A percentile compares a stretch with the other conserved stretches of the same genome.
Conservation (phyloP, 2,329 filamentous ascomycete species). For the Ophiostoma populinum region DNA sequence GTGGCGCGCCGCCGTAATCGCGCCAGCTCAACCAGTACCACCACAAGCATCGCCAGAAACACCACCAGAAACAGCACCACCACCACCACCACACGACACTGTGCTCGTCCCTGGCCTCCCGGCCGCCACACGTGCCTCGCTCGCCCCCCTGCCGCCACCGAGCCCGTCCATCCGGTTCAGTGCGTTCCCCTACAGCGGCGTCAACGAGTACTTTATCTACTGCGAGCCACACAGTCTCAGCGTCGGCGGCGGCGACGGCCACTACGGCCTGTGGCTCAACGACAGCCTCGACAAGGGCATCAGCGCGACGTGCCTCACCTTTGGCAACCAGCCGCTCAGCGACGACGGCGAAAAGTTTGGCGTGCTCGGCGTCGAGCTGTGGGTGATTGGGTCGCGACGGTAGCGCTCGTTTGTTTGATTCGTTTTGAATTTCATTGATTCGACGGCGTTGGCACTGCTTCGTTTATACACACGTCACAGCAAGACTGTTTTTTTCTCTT, state of each 20-base stretch:
- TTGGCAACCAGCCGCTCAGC: constrained; percentile 85
- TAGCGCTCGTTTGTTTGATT: neutral
- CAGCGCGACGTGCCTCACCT: constrained; percentile 72
- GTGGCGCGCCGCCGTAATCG: constrained; percentile 59
- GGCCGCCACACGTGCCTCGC: constrained; percentile 9
- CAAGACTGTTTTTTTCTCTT: neutral
- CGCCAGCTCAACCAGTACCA: constrained; percentile 47
- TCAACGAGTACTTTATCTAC: constrained; percentile 94
- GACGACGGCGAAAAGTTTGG: constrained; percentile 88
- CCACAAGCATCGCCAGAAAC: constrained; percentile 24
- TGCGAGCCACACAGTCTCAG: constrained; percentile 76
- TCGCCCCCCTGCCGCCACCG: constrained; percentile 25
- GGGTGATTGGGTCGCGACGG: constrained; percentile 52
- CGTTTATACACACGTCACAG: neutral
- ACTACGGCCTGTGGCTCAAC: constrained; percentile 88
- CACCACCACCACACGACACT: constrained; percentile 14
- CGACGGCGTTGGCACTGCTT: too few species aligned
- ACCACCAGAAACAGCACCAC: too few species aligned
- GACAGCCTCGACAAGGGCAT: constrained; percentile 70
- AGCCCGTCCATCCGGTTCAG: constrained; percentile 81
- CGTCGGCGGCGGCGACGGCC: constrained; percentile 74
- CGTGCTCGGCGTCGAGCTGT: constrained; percentile 78
- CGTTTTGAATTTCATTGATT: neutral
- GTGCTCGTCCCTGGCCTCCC: constrained; percentile 22
- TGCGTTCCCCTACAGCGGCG: constrained; percentile 86